phyloP scores from a whole-genome alignment of 306 rosid genomes.

The Medicago ruthenica region DNA sequence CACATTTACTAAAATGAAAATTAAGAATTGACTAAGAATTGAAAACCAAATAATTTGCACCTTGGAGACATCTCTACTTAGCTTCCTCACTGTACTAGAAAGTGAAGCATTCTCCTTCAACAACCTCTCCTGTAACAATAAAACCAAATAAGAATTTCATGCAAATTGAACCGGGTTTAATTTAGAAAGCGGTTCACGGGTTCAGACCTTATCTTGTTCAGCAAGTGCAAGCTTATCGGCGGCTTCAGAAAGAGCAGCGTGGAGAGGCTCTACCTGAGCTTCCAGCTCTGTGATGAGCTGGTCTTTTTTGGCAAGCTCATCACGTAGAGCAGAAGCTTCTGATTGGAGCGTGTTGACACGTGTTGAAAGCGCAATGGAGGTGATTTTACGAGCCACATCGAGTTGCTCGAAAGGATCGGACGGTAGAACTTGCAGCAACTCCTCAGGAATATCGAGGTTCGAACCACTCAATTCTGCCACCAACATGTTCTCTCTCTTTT shows the following conservation, averaged over 20 bases:
- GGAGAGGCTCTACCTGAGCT: constrained; percentile 62
- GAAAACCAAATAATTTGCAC: constrained; percentile 42
- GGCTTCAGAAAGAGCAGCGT: constrained; percentile 60
- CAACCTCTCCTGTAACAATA: constrained; percentile 58
- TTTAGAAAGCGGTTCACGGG: neutral
- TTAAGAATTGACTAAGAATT: neutral
- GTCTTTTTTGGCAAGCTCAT: constrained; percentile 66
- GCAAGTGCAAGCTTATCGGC: constrained; percentile 64
- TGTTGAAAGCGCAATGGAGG: constrained; percentile 79
- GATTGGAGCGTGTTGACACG: constrained; percentile 76
- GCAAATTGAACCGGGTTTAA: neutral
- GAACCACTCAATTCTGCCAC: constrained; percentile 62
- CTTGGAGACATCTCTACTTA: constrained; percentile 90
- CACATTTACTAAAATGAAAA: neutral
- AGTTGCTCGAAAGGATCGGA: constrained; percentile 92
- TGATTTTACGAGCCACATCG: constrained; percentile 94
- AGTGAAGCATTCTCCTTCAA: constrained; percentile 68
- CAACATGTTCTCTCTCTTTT: constrained; percentile 38
- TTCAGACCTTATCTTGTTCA: constrained; percentile 64
- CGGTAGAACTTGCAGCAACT: constrained; percentile 66
- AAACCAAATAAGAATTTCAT: neutral
- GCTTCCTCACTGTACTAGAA: constrained; percentile 73
- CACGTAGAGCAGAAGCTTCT: constrained; percentile 56
- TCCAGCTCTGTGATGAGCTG: constrained; percentile 63
- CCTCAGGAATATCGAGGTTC: constrained; percentile 71